phyloP scores from a whole-genome alignment of 768 basidiomycete species.

The Pleurotus djamor region DNA sequence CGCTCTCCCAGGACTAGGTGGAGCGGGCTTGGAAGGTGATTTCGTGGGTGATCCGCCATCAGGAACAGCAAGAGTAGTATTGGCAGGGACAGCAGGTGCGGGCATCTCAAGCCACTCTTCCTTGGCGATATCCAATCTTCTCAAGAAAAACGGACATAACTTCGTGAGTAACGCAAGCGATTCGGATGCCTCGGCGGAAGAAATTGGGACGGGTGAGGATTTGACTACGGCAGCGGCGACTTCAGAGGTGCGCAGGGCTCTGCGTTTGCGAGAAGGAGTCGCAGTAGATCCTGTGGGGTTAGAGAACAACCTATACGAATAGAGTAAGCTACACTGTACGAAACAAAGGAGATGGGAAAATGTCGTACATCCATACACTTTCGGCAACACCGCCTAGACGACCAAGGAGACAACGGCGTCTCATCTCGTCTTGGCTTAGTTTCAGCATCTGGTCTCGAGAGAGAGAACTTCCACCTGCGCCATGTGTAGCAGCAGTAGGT shows the following conservation, averaged over 20 bases:
- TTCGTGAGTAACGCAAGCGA: constrained; percentile 63
- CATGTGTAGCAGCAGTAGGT: constrained; percentile 40
- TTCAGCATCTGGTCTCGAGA: constrained; percentile 68
- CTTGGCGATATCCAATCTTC: constrained; percentile 56
- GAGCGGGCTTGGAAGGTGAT: constrained; percentile 41
- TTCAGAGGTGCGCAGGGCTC: constrained; percentile 64
- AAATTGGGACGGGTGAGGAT: constrained; percentile 80
- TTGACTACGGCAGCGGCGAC: constrained; percentile 71
- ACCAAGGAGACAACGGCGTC: constrained; percentile 73
- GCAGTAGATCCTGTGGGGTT: constrained; percentile 50
- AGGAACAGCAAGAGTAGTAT: constrained; percentile 15
- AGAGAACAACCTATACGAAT: constrained; percentile 63
- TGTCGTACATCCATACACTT: constrained; percentile 76
- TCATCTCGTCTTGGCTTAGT: constrained; percentile 75
- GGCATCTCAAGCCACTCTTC: constrained; percentile 65
- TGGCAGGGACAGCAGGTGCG: constrained; percentile 23
- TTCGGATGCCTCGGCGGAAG: constrained; percentile 73
- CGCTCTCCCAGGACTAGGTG: constrained; percentile 54
- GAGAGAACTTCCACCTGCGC: constrained; percentile 41
- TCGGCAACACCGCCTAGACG: constrained; percentile 82
- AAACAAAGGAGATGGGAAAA: not conserved
- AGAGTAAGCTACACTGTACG: not conserved
- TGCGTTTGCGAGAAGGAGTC: constrained; percentile 65
- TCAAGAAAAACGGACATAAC: constrained; percentile 82
- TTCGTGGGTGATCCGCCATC: constrained; percentile 16